Evolutionary conservation across 805 yeast species (phyloP), one percentile per base, ranked within the genome.

Genomic region (Nakazawaea molendinolei): DNA sequence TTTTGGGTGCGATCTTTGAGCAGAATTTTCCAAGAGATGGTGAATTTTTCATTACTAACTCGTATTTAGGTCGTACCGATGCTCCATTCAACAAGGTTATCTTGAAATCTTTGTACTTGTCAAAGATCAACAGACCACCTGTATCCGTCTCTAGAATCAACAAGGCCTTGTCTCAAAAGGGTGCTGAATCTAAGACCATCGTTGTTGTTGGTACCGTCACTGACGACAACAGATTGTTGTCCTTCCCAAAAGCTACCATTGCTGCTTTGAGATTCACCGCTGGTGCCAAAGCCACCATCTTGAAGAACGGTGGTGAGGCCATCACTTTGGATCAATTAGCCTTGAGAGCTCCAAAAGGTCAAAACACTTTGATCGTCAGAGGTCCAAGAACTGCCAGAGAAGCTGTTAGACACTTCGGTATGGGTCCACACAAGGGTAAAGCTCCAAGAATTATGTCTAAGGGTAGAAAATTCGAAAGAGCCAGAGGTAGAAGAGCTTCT

Each of bases 381-480:
- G 99, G 99, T 70, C 95, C 97, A 74, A 87, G 97, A 85, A 79
- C 75, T 74, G 65, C 95, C 71, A 86, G 99, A 79, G 97, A 92
- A 78, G 97, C 97, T 61, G 97, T 86, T 61, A 86, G 97, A 79
- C 97, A 92, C 84, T 92, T 92, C 67, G 99, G 99, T 71, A 67
- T 90, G 71, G 99, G 99, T 76, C 99, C 99, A 65, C 98, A 92
- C 94, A 86, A 86, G 81, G 74, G 78, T 76, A 92, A 92, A 86
- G 97, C 97, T 63, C 99, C 99, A 74, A 87, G 94, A 78, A 81
- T 92, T 71, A 61, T 71, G 63, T 90, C 97, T 49, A 87, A 76
- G 70, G 99, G 99, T 71, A 92, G 97, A 83, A 92, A 92, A 78
- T 92, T 92, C 82, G 98, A 92, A 82, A 87, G 92, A 75, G 99